Base-by-base conservation (phyloP, 202 grass and related monocot species). In the Panicum hallii region DNA sequence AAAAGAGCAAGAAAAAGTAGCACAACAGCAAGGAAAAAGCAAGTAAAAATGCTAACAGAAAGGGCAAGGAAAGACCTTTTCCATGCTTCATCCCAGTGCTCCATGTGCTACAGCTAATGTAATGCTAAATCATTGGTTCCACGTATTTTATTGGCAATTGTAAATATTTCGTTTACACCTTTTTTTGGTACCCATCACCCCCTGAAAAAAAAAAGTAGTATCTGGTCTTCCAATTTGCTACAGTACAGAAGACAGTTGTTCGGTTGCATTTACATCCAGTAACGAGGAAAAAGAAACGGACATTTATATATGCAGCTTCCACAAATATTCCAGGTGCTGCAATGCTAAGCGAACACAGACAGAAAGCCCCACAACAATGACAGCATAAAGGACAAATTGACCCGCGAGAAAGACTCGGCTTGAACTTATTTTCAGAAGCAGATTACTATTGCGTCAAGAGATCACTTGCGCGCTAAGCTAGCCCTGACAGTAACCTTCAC, bases 401-500 rank as follows among this genome's bases (percentile, higher is more conserved):
- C 77, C 22, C 16, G 42, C 6, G 32, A 38, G 62, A 67, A 61
- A 89, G 30, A 80, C 61, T 42, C 2, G 11, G 17, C 19, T 71
- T 4, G 14, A 41, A 41, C 1, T 17, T 34, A 19, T 13, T 46
- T 55, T 71, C 32, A 19, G 44, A 64, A 26, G 11, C 30, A 44
- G 63, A 43, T 63, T 43, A 11, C 14, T 71, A 12, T 6, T 28
- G 68, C 11, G 30, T 85, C 86, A 47, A 48, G 64, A 73, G 52
- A 78, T 83, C 78, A 73, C 83, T 90, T 86, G 67, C 15, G 9
- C 58, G 20, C 64, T 67, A 90, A 90, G 79, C 42, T 56, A 67
- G 19, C 16, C 12, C 43, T 83, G 79, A 86, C 23, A 74, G 69
- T 62, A 78, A 72, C 88, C 42, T 50, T 2, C 65, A 74, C 30